Evolutionary conservation across 192 early-diverging fungal species (phyloP), one percentile per base, ranked within the genome.

Genomic region (Phlyctochytrium bullatum): DNA sequence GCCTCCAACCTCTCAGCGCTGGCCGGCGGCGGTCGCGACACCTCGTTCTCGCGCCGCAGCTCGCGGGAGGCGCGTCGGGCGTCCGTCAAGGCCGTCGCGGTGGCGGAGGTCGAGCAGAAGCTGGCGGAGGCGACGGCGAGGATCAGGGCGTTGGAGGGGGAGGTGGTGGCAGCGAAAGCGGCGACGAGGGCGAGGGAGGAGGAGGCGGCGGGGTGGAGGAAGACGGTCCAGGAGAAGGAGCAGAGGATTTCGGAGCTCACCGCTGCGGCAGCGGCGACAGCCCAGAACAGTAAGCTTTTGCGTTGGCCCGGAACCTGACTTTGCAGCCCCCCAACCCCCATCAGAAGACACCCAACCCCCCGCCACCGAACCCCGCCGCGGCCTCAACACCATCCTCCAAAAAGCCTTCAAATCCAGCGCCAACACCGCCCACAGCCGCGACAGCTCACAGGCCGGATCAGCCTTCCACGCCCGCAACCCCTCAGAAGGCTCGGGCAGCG

Each of bases 341-440:
- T 47, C 40, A 47, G 20, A 47, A 47, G 2, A 66, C 3, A 35
- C 54, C 65, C 17, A 52, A 52, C 33, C 52, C 27, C 2, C 62
- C 33, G 2, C 65, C 65, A 27, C 65, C 56, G 59, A 14, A 54
- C 3, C 59, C 65, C 1, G 4, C 52, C 31, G 24, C 33, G 3
- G 16, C 31, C 10, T 24, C 35, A 40, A 2, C 62, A 50, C 12
- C 29, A 20, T 30, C 58, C 6, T 30, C 32, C 20, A 2, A 25
- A 28, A 30, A n/a, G 58, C 58, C 58, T 60, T 3, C 58, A 60
- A 31, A 12, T 4, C 3, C 58, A 28, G 3, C 58, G 40, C 40
- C 40, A 47, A 47, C 10, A 6, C 6, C 6, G 6, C n/a, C n/a
- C n/a, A n/a, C n/a, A n/a, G n/a, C 40, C 40, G 20, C 6, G 40